These are phyloP conservation scores for Polyplosphaeria fusca DNA, from an alignment of 495 filamentous ascomycete genomes.

Conservation along the genomic window DNA sequence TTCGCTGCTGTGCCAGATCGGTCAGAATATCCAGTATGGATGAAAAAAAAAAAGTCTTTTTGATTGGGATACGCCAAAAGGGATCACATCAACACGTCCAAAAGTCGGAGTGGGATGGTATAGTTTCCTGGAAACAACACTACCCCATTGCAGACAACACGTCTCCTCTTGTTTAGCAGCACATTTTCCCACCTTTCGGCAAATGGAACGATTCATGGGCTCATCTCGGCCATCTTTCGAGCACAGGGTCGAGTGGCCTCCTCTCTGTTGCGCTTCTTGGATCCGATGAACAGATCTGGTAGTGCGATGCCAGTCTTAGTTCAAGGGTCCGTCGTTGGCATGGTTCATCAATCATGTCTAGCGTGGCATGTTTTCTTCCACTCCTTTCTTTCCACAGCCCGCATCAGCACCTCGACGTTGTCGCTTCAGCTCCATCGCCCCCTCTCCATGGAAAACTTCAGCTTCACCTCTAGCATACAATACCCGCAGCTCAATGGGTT, in stretches of 20 bases:
- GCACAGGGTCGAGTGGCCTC: constrained; percentile 16
- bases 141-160: not conserved
- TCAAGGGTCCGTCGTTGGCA: not conserved
- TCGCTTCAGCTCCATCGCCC: too few relatives aligned
- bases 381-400: too few relatives aligned
- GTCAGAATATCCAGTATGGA: not conserved
- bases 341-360: not conserved
- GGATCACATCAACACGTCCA: not conserved
- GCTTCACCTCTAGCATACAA: too few relatives aligned
- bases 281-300: constrained; percentile 19
- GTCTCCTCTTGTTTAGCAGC: constrained; percentile 25
- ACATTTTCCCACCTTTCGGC: constrained; percentile 16
- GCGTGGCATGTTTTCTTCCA: not conserved
- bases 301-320: not conserved
- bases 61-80: constrained; percentile 20
- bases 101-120: constrained; percentile 8
- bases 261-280: constrained; percentile 13
- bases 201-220: constrained; percentile 3
- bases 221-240: constrained; percentile 17
- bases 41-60: not conserved
- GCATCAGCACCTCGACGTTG: too few relatives aligned
- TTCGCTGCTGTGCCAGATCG: not conserved
- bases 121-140: constrained; percentile 10
- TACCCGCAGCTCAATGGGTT: too few relatives aligned
- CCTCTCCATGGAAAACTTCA: too few relatives aligned